A percentile compares a stretch with the other conserved stretches of the same genome.
Evolutionary conservation across 2,329 filamentous ascomycete species (phyloP).

Genomic region (Seiridium unicorne): DNA sequence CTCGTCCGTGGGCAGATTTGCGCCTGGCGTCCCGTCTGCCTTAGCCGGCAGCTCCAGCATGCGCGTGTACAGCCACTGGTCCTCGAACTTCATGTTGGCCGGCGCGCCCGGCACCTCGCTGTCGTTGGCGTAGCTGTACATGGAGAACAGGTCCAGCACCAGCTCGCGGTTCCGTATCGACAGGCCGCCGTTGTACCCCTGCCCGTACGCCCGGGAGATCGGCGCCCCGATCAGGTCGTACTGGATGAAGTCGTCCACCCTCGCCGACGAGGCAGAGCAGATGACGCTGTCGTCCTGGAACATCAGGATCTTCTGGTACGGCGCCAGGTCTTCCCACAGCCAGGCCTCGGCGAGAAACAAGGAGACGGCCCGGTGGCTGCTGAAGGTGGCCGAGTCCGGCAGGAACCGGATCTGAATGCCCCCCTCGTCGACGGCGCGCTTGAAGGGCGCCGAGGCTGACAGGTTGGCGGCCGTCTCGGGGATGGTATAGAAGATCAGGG

Average conservation of each 20-base stretch:
- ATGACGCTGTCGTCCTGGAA: slow-evolving; percentile 38
- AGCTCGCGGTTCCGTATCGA: slow-evolving; percentile 28
- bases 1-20: slow-evolving; percentile 21
- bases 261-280: slow-evolving; percentile 26
- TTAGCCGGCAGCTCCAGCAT: slow-evolving; percentile 17
- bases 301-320: slow-evolving; percentile 31
- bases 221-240: slow-evolving; percentile 34
- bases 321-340: slow-evolving; percentile 34
- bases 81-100: slow-evolving; percentile 21
- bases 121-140: slow-evolving; percentile 16
- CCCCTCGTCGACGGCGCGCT: slow-evolving; percentile 30
- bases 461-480: slow-evolving; percentile 20
- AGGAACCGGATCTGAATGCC: slow-evolving; percentile 37
- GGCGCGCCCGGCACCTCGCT: slow-evolving; percentile 15
- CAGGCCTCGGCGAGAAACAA: slow-evolving; percentile 31
- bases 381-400: slow-evolving; percentile 31
- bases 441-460: slow-evolving; percentile 29
- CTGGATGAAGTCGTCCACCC: slow-evolving; percentile 32
- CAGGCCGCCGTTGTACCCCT: slow-evolving; percentile 30
- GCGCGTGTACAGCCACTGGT: slow-evolving; percentile 29
- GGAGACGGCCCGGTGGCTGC: slow-evolving; percentile 32
- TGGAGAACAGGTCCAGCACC: slow-evolving; percentile 18
- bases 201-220: slow-evolving; percentile 16
- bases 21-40: slow-evolving; percentile 9
- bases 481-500: slow-evolving; percentile 41